These are phyloP conservation scores for Nepenthes gracilis DNA, from an alignment of 148 eudicot genomes.

Conservation along the genomic window DNA sequence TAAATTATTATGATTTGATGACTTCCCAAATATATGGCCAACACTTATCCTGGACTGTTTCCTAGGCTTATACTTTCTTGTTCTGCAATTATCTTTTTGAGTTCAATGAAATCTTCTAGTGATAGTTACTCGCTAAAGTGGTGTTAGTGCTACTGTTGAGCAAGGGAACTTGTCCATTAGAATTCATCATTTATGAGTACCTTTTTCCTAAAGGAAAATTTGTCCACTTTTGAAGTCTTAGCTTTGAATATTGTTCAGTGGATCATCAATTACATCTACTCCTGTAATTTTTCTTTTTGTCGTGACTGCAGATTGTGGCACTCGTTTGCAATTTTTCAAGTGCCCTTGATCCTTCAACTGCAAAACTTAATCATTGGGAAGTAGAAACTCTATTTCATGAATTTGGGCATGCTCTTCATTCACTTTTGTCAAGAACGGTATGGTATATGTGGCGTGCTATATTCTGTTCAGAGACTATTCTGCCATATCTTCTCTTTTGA, in stretches of 20 bases:
- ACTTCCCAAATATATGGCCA: no score
- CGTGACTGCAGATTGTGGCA: slow-evolving; percentile 67
- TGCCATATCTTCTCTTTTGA: slow-evolving; percentile 1
- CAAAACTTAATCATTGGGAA: slow-evolving; percentile 79
- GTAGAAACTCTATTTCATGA: slow-evolving; percentile 96
- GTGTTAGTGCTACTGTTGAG: no score
- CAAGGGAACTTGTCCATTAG: no score
- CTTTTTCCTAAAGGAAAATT: no score
- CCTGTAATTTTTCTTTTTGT: background rate
- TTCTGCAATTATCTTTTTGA: background rate
- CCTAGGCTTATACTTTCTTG: no score
- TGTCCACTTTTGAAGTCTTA: no score
- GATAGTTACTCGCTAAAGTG: no score
- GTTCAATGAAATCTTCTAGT: no score
- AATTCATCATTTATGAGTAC: no score
- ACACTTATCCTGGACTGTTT: no score
- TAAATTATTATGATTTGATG: no score
- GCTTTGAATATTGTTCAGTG: background rate
- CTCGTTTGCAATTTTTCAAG: slow-evolving; percentile 88
- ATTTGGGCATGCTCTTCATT: slow-evolving; percentile 99
- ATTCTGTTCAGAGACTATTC: slow-evolving; percentile 4
- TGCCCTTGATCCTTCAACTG: slow-evolving; percentile 27
- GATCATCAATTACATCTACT: background rate
- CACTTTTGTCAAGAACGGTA: slow-evolving; percentile 94
- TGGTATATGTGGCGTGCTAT: slow-evolving; percentile 1